Base-by-base conservation (phyloP, 106 monocot species). In the Iris macrosiphon region DNA sequence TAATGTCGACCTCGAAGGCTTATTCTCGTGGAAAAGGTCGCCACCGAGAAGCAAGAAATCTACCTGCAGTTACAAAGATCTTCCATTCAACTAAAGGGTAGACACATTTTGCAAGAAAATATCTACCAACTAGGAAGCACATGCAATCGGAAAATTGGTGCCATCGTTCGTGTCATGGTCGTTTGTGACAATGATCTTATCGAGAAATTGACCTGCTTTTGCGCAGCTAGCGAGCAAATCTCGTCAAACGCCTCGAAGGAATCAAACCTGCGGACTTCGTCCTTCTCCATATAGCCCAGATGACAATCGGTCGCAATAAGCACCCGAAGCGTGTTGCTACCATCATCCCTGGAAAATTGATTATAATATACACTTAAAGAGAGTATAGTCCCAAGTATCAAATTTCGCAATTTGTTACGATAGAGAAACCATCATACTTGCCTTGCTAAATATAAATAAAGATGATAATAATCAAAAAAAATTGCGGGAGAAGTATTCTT, bases 231-330 rank as follows among this genome's bases (percentile, higher is more conserved):
- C 20, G 98, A 83, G 49, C 98, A 98, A 25, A 98, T 87, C 70
- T 98, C 98, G 33, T 98, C 98, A 68, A 98, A 98, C n/a, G 98
- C 91, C 40, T 75, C 83, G 64, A 98, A 98, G 9, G 98, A 90
- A 74, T 98, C 98, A 57, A 78, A 87, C 44, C 98, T 80, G 13
- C 98, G 86, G 54, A 98, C 68, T 62, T 98, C 98, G 63, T 98
- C 98, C 75, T 98, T 98, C 72, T 98, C 98, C 98, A 98, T 83
- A 38, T 98, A 98, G 48, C 98, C 98, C 12, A 98, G 60, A 63
- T 98, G 98, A 31, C 98, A 98, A 54, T 98, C 98, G 49, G 98
- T 98, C 31, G 98, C 98, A 47, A 98, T 56, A 13, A 98, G 78
- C 45, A 98, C 78, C 46, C 91, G 70, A 42, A 98, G 78, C 45